Percentiles rank a stretch among this genome's conserved stretches.
phyloP scores from a whole-genome alignment of 1,284 basidiomycete genomes.

The Chalciporus sp. region DNA sequence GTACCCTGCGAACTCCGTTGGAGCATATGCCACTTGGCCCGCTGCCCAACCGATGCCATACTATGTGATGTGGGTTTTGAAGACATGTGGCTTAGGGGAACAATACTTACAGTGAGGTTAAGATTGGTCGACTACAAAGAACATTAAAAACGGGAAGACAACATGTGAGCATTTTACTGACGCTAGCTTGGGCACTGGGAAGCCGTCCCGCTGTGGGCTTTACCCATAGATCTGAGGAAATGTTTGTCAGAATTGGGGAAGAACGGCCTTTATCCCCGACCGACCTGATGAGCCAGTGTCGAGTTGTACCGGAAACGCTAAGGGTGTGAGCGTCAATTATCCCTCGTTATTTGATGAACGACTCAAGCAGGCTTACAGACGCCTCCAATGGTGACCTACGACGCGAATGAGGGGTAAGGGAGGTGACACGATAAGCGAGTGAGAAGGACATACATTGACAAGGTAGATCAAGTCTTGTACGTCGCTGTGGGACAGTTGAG shows the following conservation, averaged over 20 bases:
- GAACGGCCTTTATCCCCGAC: conserved; percentile 35
- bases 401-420: conserved; percentile 5
- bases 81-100: not conserved
- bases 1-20: conserved; percentile 70
- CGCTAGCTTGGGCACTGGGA: conserved; percentile 54
- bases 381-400: conserved; percentile 66
- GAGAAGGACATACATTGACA: conserved; percentile 56
- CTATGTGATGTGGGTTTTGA: conserved; percentile 38
- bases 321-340: not conserved
- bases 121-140: conserved; percentile 42
- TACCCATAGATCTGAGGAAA: conserved; percentile 68
- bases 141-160: conserved; percentile 11
- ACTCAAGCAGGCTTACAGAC: conserved; percentile 45
- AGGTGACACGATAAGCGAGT: not conserved
- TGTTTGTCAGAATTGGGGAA: not conserved
- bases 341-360: not conserved
- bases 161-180: conserved; percentile 36
- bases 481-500: conserved; percentile 44
- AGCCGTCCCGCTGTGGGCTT: conserved; percentile 52
- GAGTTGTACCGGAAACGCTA: conserved; percentile 70
- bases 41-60: conserved; percentile 79
- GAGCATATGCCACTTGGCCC: conserved; percentile 61
- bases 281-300: conserved; percentile 83
- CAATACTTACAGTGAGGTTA: conserved; percentile 60
- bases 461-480: conserved; percentile 76